Evolutionary conservation across 495 filamentous ascomycete genomes (phyloP).

Genomic region (Acidomyces sp.): DNA sequence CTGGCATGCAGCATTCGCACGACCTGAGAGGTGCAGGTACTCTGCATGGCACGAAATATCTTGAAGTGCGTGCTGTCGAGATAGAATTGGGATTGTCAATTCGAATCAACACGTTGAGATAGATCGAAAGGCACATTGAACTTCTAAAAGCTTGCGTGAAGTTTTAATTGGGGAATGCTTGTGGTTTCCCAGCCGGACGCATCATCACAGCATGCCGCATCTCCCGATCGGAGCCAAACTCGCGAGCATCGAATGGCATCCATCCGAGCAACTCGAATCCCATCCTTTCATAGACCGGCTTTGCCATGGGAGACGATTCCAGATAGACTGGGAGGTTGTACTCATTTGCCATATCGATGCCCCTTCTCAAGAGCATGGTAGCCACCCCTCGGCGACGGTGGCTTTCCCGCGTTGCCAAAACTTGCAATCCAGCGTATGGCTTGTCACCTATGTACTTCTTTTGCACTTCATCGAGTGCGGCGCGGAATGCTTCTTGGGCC

Average conservation of each 20-base stretch:
- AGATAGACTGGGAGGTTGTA: conserved; percentile 15
- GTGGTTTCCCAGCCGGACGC: too few species aligned
- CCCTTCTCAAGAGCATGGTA: conserved; percentile 14
- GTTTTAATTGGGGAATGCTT: too few species aligned
- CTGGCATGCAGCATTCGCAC: too few species aligned
- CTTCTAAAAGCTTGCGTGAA: too few species aligned
- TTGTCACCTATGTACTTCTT: conserved; percentile 7
- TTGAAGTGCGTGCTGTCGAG: too few species aligned
- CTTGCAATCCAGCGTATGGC: conserved; percentile 10
- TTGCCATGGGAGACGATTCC: conserved; percentile 17
- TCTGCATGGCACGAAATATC: too few species aligned
- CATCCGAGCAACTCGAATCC: conserved; percentile 15
- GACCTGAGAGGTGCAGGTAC: too few species aligned
- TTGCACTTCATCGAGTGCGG: conserved; percentile 1
- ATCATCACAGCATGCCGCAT: conserved; percentile 15
- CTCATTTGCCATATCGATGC: conserved; percentile 18
- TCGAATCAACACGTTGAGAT: too few species aligned
- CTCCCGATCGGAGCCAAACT: conserved; percentile 9
- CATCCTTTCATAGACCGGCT: conserved; percentile 13
- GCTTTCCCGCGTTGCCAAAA: conserved; percentile 12
- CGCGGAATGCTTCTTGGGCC: conserved; percentile 7
- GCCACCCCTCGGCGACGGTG: conserved; percentile 19
- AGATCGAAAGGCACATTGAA: too few species aligned
- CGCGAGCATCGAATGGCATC: conserved; percentile 11
- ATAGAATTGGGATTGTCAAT: too few species aligned